phyloP scores from a whole-genome alignment of 305 asterid species.

The Ilex paraguariensis region DNA sequence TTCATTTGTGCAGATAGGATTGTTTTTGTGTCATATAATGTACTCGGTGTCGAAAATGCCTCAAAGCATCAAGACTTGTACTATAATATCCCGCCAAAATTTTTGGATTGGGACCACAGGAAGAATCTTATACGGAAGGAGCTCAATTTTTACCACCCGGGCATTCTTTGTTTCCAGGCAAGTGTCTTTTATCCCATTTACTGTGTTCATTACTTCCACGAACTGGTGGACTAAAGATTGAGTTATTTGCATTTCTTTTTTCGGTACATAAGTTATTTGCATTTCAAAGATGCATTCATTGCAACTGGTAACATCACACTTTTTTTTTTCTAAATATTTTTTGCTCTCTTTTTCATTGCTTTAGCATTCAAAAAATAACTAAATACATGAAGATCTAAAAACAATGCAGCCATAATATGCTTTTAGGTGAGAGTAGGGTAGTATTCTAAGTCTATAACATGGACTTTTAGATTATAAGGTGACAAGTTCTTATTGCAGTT shows the following conservation, averaged over 20 bases:
- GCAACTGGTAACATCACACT: too few species aligned
- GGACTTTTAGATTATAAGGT: too few species aligned
- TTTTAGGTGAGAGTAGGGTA: too few species aligned
- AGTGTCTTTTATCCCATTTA: slow-evolving; percentile 8
- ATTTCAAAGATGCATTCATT: not conserved
- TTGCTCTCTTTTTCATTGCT: too few species aligned
- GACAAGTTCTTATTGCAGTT: too few species aligned
- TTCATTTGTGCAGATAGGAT: slow-evolving; percentile 42
- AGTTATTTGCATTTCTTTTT: too few species aligned
- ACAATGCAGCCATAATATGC: too few species aligned
- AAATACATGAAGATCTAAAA: too few species aligned
- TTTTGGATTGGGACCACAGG: slow-evolving; percentile 68
- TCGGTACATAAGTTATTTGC: not conserved
- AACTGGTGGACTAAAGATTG: not conserved
- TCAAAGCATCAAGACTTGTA: slow-evolving; percentile 60
- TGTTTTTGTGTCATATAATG: slow-evolving; percentile 64
- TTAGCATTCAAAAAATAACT: too few species aligned
- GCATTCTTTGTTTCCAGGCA: slow-evolving; percentile 78
- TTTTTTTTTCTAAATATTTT: too few species aligned
- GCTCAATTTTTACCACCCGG: slow-evolving; percentile 51
- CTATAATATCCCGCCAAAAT: slow-evolving; percentile 33
- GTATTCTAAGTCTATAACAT: too few species aligned
- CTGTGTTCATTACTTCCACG: not conserved
- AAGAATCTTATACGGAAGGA: slow-evolving; percentile 53
- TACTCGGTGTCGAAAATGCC: slow-evolving; percentile 73